Conservation (phyloP, 2,329 filamentous ascomycete species). For the Parafenestella ontariensis region DNA sequence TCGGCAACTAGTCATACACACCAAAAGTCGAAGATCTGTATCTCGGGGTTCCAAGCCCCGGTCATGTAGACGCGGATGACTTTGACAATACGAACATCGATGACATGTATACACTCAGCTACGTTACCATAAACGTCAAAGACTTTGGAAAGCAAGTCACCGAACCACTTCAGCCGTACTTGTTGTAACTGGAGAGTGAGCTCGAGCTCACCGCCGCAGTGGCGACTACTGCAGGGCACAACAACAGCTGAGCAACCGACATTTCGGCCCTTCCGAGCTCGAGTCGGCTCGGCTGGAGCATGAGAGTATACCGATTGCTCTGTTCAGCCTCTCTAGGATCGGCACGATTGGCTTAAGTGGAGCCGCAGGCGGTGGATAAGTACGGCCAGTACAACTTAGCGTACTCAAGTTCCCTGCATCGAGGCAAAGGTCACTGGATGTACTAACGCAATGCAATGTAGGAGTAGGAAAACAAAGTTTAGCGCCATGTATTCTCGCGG, state of each 20-base stretch:
- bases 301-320: slow-evolving; percentile 77
- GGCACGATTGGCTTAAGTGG: slow-evolving; percentile 78
- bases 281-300: slow-evolving; percentile 68
- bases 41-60: slow-evolving; percentile 72
- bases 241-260: slow-evolving; percentile 73
- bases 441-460: slow-evolving; percentile 58
- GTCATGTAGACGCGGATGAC: slow-evolving; percentile 73
- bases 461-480: slow-evolving; percentile 78
- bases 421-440: neutral
- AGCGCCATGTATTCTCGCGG: slow-evolving; percentile 72
- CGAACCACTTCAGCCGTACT: neutral
- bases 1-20: too few relatives aligned
- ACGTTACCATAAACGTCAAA: slow-evolving; percentile 63
- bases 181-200: slow-evolving; percentile 53
- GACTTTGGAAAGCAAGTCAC: slow-evolving; percentile 20
- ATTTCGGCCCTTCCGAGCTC: slow-evolving; percentile 64
- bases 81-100: slow-evolving; percentile 79
- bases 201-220: slow-evolving; percentile 65
- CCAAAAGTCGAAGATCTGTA: too few relatives aligned
- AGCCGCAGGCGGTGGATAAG: slow-evolving; percentile 70
- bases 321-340: slow-evolving; percentile 81
- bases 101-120: slow-evolving; percentile 78
- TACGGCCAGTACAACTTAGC: slow-evolving; percentile 61
- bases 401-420: neutral
- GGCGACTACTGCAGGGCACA: slow-evolving; percentile 83